Percentiles rank a stretch among this genome's conserved stretches.
phyloP scores from a whole-genome alignment of 495 filamentous ascomycete species.

The Margaritispora aquatica region DNA sequence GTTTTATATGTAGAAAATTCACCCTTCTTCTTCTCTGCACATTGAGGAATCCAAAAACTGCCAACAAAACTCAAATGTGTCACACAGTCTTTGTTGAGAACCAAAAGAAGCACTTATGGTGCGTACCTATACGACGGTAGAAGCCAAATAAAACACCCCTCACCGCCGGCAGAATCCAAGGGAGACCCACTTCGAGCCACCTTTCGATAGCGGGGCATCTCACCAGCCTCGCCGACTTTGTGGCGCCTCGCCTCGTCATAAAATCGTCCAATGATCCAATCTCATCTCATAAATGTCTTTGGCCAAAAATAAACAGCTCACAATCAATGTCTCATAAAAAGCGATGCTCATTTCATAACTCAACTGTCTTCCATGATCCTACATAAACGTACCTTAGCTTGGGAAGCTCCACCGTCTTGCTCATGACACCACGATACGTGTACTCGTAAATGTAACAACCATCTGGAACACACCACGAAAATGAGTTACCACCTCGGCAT shows the following conservation, averaged over 20 bases:
- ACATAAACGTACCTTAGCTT: too few species aligned
- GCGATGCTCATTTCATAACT: too few species aligned
- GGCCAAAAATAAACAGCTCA: neutral
- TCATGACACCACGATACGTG: too few species aligned
- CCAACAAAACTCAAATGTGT: neutral
- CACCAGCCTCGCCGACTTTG: neutral
- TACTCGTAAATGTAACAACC: neutral
- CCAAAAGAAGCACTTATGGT: too few species aligned
- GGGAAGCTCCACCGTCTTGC: too few species aligned
- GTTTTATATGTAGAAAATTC: too few species aligned
- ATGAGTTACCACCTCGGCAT: slow-evolving; percentile 25
- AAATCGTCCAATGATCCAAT: too few species aligned
- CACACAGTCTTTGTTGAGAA: too few species aligned
- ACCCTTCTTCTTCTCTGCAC: too few species aligned
- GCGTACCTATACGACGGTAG: neutral
- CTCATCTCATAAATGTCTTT: neutral
- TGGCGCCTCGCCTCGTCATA: too few species aligned
- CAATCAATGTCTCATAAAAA: neutral
- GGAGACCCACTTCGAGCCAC: neutral
- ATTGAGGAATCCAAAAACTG: too few species aligned
- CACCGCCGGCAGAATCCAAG: neutral
- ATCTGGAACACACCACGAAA: neutral
- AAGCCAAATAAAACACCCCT: neutral
- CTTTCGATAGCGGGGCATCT: neutral
- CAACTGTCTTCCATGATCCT: too few species aligned